Conservation (phyloP, 108 stramenopile genomes). For the Cylindrotheca closterium region DNA sequence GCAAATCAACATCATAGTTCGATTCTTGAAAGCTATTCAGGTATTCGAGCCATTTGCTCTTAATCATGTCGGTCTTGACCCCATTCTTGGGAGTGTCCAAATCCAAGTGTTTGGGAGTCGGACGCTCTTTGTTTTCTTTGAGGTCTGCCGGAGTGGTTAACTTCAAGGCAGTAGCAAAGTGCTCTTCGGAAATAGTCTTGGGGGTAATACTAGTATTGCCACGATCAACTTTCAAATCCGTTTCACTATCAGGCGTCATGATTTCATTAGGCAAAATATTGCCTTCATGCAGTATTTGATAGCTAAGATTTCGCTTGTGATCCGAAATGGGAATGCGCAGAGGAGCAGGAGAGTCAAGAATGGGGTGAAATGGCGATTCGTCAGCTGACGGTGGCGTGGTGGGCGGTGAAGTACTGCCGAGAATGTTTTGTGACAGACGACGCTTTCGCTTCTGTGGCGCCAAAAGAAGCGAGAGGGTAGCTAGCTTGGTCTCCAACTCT, state of each 20-base stretch:
- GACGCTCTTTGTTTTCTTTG: background rate
- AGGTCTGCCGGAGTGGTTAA: background rate
- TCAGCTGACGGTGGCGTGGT: conserved; percentile 7
- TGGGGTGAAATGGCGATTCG: background rate
- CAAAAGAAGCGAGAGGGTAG: conserved; percentile 39
- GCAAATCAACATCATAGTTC: conserved; percentile 68
- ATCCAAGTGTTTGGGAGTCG: background rate
- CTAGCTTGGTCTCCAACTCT: conserved; percentile 51
- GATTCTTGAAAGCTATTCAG: conserved; percentile 57
- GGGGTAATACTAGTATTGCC: background rate
- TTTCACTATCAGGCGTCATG: background rate
- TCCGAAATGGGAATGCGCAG: background rate
- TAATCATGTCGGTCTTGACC: conserved; percentile 13
- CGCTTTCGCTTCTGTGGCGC: conserved; percentile 17
- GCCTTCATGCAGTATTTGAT: conserved; percentile 8
- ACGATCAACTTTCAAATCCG: background rate
- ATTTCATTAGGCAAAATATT: background rate
- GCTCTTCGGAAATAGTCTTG: background rate
- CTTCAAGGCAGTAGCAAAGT: background rate
- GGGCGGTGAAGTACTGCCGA: conserved; percentile 2
- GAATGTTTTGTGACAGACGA: background rate
- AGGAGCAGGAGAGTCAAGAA: conserved; percentile 17
- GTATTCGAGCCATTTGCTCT: conserved; percentile 54
- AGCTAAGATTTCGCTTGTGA: conserved; percentile 16
- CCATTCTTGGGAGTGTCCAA: background rate